Base-by-base conservation (phyloP, 495 filamentous ascomycete genomes). In the Talaromyces stipitatus region DNA sequence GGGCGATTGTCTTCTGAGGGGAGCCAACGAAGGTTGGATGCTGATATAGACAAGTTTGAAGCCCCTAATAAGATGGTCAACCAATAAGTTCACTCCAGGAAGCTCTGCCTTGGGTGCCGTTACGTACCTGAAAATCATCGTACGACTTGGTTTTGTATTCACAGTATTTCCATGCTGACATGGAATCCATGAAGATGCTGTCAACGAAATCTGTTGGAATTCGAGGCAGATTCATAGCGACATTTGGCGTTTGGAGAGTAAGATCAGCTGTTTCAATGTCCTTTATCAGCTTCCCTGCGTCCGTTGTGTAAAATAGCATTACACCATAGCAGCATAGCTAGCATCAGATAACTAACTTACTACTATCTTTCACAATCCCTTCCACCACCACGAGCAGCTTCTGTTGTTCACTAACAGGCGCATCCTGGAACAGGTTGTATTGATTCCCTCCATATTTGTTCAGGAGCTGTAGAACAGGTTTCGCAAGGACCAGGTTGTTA, bases 371-470 rank as follows among this genome's bases (percentile, higher is more conserved):
- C 6, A 28, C 24, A 8, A 55, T 27, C 8, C 54, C 54, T 23
- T 55, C 54, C 20, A 55, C 36, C 23, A 55, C 36, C 0, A 55
- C 23, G 28, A 55, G 20, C 8, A 55, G 54, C 16, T 45, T 55
- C 26, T 55, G 54, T 16, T 55, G 54, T 9, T 41, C 33, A 4
- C 26, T 46, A 6, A 22, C 3, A 20, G 23, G 22, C n/a, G 28
- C 20, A 10, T 55, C 54, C 18, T 22, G 32, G n/a, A 78, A 74
- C 11, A 78, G 61, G 5, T 51, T 55, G 50, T 61, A 61, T 54
- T 60, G 66, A 28, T 54, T 24, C 26, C 69, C 71, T 30, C 74
- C 75, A 62, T 63, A 76, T 12, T 57, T 58, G 59, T 76, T 78
- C 33, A 82, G 58, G 29, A 68, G 65, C 14, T 67, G 22, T 47